Evolutionary conservation across 2,329 filamentous ascomycete species (phyloP), one percentile per base, ranked within the genome.

Genomic region (Lasiodiplodia hormozganensis): DNA sequence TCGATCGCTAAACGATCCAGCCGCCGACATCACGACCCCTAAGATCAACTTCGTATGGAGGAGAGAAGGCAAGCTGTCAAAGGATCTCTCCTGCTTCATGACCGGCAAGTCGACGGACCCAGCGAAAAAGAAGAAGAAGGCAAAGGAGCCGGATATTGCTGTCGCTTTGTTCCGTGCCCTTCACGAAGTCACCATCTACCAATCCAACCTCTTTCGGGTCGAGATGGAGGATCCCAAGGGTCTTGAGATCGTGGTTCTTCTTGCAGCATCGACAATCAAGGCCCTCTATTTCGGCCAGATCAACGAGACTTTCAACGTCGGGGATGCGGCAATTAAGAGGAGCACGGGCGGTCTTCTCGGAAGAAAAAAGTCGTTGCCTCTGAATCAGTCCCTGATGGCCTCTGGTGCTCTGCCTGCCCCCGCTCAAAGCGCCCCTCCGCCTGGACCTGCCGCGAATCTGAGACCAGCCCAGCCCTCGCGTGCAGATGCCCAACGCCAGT

Each of bases 151-250:
- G 0, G 96, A 98, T 80, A 98, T 98, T 73, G 94, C 94, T 0
- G 86, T 98, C n/a, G 94, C 93, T 2, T 87, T 98, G 74, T 97
- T 94, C 84, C 89, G 91, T 16, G 76, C 77, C 72, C 84, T 90
- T 31, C 90, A 88, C 72, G 92, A 94, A 73, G 81, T 98, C 69
- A 97, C 94, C 2, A 86, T 99, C 52, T 97, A 98, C 82, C 92
- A 99, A 79, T 92, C 95, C 5, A 98, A 98, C 76, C 85, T 98
- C 76, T 90, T 91, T 70, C 87, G 96, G 7, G 91, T 98, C 12
- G 94, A 98, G 53, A 89, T 98, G 70, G 94, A 99, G 78, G 96
- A 99, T 79, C 89, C 91, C 68, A 98, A 97, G 79, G 96, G 96
- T 0, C 83, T 98, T 4, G 96, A 99, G 77, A 87, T 98, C 1